A percentile compares a stretch with the other conserved stretches of the same genome.
phyloP scores from a whole-genome alignment of 306 rosid species.

The Quercus mongolica region DNA sequence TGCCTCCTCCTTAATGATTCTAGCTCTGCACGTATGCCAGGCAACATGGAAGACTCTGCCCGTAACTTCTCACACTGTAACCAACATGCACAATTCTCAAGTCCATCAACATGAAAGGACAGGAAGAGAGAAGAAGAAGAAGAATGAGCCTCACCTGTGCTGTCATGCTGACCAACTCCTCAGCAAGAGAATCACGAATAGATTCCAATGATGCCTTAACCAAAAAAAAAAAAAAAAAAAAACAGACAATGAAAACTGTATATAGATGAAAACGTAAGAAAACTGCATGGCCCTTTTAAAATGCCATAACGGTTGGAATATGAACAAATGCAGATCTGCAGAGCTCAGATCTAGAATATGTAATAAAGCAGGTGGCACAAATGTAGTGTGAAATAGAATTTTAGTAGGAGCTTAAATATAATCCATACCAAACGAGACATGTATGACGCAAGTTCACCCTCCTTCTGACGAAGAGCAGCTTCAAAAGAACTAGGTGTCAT shows the following conservation, averaged over 20 bases:
- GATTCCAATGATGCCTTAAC: conserved; percentile 86
- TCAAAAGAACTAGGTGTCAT: conserved; percentile 91
- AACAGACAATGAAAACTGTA: conserved; percentile 1
- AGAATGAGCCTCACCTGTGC: conserved; percentile 55
- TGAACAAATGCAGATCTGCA: conserved; percentile 6
- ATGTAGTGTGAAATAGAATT: neutral
- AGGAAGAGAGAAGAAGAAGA: conserved; percentile 1
- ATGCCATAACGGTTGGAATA: neutral
- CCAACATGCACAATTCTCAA: conserved; percentile 8
- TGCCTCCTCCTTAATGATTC: conserved; percentile 96
- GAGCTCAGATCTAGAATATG: conserved; percentile 8
- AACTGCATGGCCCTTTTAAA: neutral
- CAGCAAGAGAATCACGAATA: conserved; percentile 96
- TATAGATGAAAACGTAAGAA: conserved; percentile 11
- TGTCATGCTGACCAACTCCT: conserved; percentile 94
- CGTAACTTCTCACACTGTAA: conserved; percentile 91
- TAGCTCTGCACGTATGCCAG: conserved; percentile 89
- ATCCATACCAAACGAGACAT: conserved; percentile 87
- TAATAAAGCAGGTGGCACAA: neutral
- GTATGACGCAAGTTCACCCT: conserved; percentile 98
- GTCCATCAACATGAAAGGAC: conserved; percentile 14
- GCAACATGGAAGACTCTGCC: conserved; percentile 69
- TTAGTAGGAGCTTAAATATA: conserved; percentile 12
- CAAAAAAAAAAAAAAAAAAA: conserved; percentile 12
- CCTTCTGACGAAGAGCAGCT: conserved; percentile 98